These are phyloP conservation scores for Botrytis galanthina DNA, from an alignment of 2,329 filamentous ascomycete species.

Conservation along the genomic window DNA sequence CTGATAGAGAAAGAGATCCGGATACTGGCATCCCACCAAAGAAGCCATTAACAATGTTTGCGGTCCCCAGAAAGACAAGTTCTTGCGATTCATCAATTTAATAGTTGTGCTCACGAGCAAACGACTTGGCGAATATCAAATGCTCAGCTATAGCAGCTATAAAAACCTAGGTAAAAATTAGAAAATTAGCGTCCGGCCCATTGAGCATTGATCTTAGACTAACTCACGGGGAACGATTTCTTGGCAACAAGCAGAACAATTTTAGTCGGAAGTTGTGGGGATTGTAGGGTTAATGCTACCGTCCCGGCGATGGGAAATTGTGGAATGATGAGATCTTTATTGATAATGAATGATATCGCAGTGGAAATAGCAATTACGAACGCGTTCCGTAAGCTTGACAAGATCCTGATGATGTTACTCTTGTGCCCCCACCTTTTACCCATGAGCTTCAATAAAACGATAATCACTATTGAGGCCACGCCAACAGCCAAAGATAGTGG, in stretches of 20 bases:
- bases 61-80: slow-evolving; percentile 59
- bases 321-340: background rate
- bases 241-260: background rate
- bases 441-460: slow-evolving; percentile 1
- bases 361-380: slow-evolving; percentile 11
- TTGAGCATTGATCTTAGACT: too few species aligned
- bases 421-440: slow-evolving; percentile 4
- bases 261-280: background rate
- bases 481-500: slow-evolving; percentile 17
- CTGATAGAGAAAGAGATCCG: slow-evolving; percentile 65
- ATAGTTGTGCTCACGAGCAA: slow-evolving; percentile 61
- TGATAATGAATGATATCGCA: background rate
- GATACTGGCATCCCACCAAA: slow-evolving; percentile 63
- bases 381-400: slow-evolving; percentile 1
- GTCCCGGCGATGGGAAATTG: background rate
- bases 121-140: slow-evolving; percentile 62
- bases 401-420: background rate
- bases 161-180: slow-evolving; percentile 38
- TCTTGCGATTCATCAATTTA: slow-evolving; percentile 63
- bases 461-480: background rate
- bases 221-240: slow-evolving; percentile 45
- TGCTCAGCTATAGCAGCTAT: slow-evolving; percentile 60
- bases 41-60: slow-evolving; percentile 63
- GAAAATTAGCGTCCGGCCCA: background rate
- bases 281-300: background rate